Conservation (phyloP, 331 rosid species). For the Stylosanthes scabra region DNA sequence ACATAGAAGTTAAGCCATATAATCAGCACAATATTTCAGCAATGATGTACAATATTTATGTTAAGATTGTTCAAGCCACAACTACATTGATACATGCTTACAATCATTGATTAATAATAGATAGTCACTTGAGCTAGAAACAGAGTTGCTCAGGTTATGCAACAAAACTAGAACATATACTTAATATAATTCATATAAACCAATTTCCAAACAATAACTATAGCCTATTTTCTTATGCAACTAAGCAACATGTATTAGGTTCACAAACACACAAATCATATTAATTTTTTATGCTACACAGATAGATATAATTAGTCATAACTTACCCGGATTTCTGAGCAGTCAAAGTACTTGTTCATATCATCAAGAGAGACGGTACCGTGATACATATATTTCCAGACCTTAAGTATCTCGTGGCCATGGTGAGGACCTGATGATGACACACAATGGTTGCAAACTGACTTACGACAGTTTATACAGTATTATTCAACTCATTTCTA, state of each 20-base stretch:
- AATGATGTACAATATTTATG: neutral
- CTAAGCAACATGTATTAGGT: slow-evolving; percentile 21
- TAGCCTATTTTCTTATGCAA: slow-evolving; percentile 15
- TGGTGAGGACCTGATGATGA: slow-evolving; percentile 43
- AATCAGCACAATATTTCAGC: neutral
- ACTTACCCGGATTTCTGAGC: slow-evolving; percentile 53
- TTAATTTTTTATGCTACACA: neutral
- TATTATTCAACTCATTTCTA: slow-evolving; percentile 52
- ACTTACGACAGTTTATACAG: slow-evolving; percentile 48
- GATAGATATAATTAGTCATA: slow-evolving; percentile 6
- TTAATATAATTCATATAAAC: slow-evolving; percentile 23
- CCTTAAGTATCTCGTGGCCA: slow-evolving; percentile 45
- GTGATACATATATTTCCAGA: slow-evolving; percentile 49
- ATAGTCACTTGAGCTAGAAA: slow-evolving; percentile 12
- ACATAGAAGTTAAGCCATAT: neutral
- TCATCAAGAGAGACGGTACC: slow-evolving; percentile 51
- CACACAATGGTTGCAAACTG: slow-evolving; percentile 54
- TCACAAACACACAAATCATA: slow-evolving; percentile 24
- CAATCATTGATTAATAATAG: slow-evolving; percentile 3
- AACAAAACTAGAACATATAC: too few species aligned
- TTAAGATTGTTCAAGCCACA: slow-evolving; percentile 5
- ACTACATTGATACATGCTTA: neutral
- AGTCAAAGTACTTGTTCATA: slow-evolving; percentile 50
- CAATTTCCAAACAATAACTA: slow-evolving; percentile 4
- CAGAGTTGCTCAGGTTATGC: slow-evolving; percentile 7